Percentiles rank a stretch among this genome's conserved stretches.
Evolutionary conservation across 2,329 filamentous ascomycete species (phyloP).

Genomic region (Ascomycota sp.): DNA sequence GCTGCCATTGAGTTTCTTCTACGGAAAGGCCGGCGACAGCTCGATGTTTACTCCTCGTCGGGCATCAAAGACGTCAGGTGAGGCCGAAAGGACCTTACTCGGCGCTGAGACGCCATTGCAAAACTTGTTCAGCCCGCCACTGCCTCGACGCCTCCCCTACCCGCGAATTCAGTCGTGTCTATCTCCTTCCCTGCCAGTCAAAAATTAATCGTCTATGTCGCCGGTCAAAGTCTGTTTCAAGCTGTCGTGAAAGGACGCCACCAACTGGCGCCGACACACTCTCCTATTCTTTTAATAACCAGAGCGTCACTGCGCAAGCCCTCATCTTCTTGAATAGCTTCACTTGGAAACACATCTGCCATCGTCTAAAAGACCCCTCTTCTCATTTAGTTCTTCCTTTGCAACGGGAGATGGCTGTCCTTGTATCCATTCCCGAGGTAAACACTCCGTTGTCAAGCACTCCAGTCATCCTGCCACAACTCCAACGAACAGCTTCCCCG

Average conservation of each 20-base stretch:
- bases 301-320: background rate
- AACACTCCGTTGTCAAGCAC: conserved; percentile 5
- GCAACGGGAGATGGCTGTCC: conserved; percentile 8
- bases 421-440: conserved; percentile 10
- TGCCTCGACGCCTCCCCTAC: background rate
- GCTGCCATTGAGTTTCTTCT: conserved; percentile 67
- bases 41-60: conserved; percentile 63
- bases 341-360: conserved; percentile 5
- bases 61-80: conserved; percentile 56
- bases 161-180: background rate
- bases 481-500: conserved; percentile 4
- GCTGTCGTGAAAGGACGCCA: too few species aligned
- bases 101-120: background rate
- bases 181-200: too few species aligned
- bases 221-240: conserved; percentile 1
- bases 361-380: too few species aligned
- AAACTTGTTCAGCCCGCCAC: background rate
- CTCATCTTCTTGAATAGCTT: conserved; percentile 7
- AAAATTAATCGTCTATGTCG: background rate
- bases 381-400: background rate
- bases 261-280: too few species aligned
- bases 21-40: conserved; percentile 59
- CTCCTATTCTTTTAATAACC: too few species aligned
- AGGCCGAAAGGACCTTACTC: conserved; percentile 1
- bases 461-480: conserved; percentile 2